Base-by-base conservation (phyloP, 2,329 filamentous ascomycete genomes). In the Aaosphaeria pasadenensis region DNA sequence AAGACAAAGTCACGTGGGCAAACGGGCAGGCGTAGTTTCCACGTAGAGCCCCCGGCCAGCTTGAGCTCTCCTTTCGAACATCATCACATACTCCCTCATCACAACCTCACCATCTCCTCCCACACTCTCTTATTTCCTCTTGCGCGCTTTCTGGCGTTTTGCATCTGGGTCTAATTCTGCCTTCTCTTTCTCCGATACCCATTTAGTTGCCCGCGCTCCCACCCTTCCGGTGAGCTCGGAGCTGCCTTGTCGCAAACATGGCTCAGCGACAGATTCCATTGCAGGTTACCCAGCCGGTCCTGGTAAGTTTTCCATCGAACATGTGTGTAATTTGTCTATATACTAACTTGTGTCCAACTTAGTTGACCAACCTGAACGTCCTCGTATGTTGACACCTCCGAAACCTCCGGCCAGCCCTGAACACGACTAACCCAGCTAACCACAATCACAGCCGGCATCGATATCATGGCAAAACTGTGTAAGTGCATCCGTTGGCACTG, bases 401-500 rank as follows among this genome's bases (percentile, higher is more conserved):
- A 44, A 9, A 5, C 17, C 30, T 17, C 53, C 45, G 46, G 44
- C 50, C 55, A 42, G 48, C 44, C 47, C 47, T 55, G 45, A 53
- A 38, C 50, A 46, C 38, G 47, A n/a, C 39, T 50, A 45, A 55
- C 39, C 48, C 57, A 57, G 59, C 67, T 70, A 63, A 71, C 62
- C 48, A 11, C 30, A 43, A 31, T 44, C 47, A 69, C 56, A 88
- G 84, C 81, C 80, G 67, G 72, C 77, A 60, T 86, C 86, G 53
- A 91, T 94, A 80, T 86, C 88, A 67, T 94, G 92, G 79, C 91
- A 91, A 74, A 87, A 87, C 71, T 91, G 88, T 78, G 87, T 91
- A 81, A 76, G 85, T 80, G 46, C 32, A 17, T 31, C 33, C 30
- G 7, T 24, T 6, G 44, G 32, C 40, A 39, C 48, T 9, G 28